A percentile compares a stretch with the other conserved stretches of the same genome.
Conservation (phyloP, 257 asterid genomes). For the Cordia subcordata region DNA sequence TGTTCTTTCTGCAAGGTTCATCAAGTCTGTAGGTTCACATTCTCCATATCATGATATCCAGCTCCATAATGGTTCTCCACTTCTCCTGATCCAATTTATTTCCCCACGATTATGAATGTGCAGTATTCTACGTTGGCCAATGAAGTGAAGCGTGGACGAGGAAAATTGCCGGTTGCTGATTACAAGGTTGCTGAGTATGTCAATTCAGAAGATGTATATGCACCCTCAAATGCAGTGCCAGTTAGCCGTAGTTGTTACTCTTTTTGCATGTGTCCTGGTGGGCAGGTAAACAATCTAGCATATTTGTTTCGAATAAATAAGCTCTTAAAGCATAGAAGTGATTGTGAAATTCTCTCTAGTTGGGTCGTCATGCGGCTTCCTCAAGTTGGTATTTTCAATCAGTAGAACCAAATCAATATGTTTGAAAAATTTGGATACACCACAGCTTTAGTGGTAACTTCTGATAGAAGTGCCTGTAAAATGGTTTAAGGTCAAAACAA, state of each 20-base stretch:
- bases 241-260: constrained; percentile 74
- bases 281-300: constrained; percentile 53
- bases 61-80: too few species aligned
- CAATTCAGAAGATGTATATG: constrained; percentile 20
- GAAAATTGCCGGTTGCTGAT: constrained; percentile 96
- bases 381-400: too few species aligned
- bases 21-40: too few species aligned
- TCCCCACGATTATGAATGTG: constrained; percentile 11
- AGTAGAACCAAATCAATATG: not conserved
- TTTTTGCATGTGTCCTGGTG: constrained; percentile 99
- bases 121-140: constrained; percentile 82
- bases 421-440: too few species aligned
- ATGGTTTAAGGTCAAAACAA: too few species aligned
- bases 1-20: too few species aligned
- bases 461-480: too few species aligned
- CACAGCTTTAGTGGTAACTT: too few species aligned
- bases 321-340: not conserved
- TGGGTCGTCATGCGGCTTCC: not conserved
- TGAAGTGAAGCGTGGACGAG: constrained; percentile 80
- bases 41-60: too few species aligned
- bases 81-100: not conserved
- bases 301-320: not conserved
- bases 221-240: constrained; percentile 30
- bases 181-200: constrained; percentile 80
- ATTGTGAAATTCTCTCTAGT: not conserved